Base-by-base conservation (phyloP, 2,329 filamentous ascomycete genomes). In the Capronia epimyces region DNA sequence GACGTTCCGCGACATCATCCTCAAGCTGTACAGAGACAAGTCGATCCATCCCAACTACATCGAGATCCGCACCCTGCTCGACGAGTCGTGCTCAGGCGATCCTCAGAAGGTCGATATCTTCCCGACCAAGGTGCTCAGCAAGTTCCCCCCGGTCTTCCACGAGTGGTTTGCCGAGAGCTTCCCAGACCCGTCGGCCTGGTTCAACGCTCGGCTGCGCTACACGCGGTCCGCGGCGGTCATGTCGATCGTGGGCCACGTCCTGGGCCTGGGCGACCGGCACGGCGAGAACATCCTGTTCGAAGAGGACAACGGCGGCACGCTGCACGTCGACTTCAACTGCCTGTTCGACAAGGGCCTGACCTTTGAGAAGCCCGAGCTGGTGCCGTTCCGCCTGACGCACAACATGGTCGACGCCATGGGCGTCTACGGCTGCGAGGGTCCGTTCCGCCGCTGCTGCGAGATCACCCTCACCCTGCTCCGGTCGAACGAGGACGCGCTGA, bases 311-410 rank as follows among this genome's bases (percentile, higher is more conserved):
- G 93, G 94, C 39, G 91, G 91, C 45, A 83, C 95, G 2, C 87
- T 98, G 69, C 93, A 99, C 69, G 94, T 99, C 40, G 93, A 98
- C 71, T 98, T 99, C 77, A 98, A 98, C 71, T 98, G 94, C 69
- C 82, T 98, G 3, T 99, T 99, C 67, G 94, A 98, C 74, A 98
- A 98, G 62, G 93, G 93, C 1, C 79, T 91, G 34, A 96, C 90
- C 0, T 97, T 98, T 66, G 85, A 89, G 56, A 95, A 94, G 68
- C 91, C 93, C 0, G 93, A 99, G 69, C 77, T 86, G 24, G 93
- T 98, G 1, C 94, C 93, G 1, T 99, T 98, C 76, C 86, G 94
- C 13, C 77, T 98, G 36, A 98, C 93, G 3, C 91, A 96, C 75
- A 98, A 98, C 70, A 97, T 98, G 91, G 82, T 94, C 29, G 88